A percentile compares a stretch with the other conserved stretches of the same genome.
These are phyloP conservation scores for Orbilia quercus DNA, from an alignment of 2,329 filamentous ascomycete species.

Conservation along the genomic window DNA sequence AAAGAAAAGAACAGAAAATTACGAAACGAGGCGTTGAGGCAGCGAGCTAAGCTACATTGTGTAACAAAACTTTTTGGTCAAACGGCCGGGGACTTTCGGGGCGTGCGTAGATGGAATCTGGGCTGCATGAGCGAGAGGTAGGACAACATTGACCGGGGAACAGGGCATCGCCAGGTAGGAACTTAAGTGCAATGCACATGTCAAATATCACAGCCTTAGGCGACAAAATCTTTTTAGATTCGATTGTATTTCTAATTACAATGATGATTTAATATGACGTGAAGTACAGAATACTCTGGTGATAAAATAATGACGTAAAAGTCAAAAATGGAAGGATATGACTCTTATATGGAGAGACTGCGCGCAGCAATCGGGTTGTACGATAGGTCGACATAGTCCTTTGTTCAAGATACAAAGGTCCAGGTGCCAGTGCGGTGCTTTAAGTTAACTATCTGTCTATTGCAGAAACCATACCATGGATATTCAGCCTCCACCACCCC, in stretches of 20 bases:
- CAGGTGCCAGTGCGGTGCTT: not conserved
- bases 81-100: conserved; percentile 6
- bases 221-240: not conserved
- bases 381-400: not conserved
- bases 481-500: too few species aligned
- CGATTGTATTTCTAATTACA: conserved; percentile 38
- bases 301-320: not conserved
- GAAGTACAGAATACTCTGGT: not conserved
- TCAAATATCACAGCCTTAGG: conserved; percentile 2
- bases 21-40: conserved; percentile 52
- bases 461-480: too few species aligned
- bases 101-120: conserved; percentile 16
- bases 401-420: conserved; percentile 1
- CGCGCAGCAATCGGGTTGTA: not conserved
- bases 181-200: not conserved
- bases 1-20: conserved; percentile 31
- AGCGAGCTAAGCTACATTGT: conserved; percentile 45
- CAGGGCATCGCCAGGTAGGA: not conserved
- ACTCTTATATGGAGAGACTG: not conserved
- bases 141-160: not conserved
- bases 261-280: not conserved
- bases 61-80: conserved; percentile 33
- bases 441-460: too few species aligned
- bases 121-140: conserved; percentile 20
- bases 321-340: not conserved